These are phyloP conservation scores for Protoeuglena noctilucae DNA, from an alignment of 139 green algal species.

Conservation along the genomic window DNA sequence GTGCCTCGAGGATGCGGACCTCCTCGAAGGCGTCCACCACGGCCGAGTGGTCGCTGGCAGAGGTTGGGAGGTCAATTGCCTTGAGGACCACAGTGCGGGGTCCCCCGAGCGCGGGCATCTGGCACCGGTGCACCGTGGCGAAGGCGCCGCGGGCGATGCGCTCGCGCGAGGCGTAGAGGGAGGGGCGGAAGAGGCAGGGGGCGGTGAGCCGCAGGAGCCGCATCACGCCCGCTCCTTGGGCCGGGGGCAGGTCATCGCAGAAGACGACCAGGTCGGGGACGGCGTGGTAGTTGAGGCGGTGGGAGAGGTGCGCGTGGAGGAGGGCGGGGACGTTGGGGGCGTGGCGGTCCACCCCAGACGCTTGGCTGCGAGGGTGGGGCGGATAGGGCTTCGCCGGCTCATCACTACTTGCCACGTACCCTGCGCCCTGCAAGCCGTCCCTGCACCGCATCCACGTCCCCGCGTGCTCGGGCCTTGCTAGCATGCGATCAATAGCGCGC, in stretches of 20 bases:
- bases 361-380: no score
- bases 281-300: conserved; percentile 4
- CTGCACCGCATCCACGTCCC: no score
- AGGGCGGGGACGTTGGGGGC: conserved; percentile 26
- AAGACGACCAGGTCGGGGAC: background rate
- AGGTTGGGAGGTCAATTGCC: conserved; percentile 33
- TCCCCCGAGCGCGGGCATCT: background rate
- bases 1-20: conserved; percentile 41
- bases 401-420: no score
- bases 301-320: conserved; percentile 28
- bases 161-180: conserved; percentile 21
- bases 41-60: conserved; percentile 22
- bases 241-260: conserved; percentile 1
- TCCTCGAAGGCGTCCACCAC: conserved; percentile 45
- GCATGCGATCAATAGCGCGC: no score
- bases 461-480: no score
- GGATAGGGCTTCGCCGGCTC: no score
- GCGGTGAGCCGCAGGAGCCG: conserved; percentile 36
- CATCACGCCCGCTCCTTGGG: conserved; percentile 6
- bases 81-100: conserved; percentile 25
- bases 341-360: background rate
- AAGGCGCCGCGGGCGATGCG: conserved; percentile 32
- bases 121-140: conserved; percentile 28
- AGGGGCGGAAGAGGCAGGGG: conserved; percentile 21
- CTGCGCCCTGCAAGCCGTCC: no score